Conservation (phyloP, 1,284 basidiomycete genomes). For the Sphaerobolus stellatus region DNA sequence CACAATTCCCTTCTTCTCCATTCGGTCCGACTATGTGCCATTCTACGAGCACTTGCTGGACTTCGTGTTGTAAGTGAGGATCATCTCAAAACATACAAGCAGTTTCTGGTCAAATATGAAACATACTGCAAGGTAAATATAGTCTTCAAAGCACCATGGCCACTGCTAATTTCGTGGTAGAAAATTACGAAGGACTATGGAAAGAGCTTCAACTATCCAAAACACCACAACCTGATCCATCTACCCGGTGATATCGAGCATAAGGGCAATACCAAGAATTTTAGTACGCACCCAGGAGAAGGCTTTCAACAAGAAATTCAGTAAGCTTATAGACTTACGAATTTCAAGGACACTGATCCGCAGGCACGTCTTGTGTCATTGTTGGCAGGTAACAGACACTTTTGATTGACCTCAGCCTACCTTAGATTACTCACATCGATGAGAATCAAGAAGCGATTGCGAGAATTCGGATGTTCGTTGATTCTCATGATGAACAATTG, state of each 20-base stretch:
- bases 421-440: neutral
- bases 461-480: neutral
- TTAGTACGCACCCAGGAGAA: neutral
- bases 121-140: neutral
- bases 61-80: neutral
- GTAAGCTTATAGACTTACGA: neutral
- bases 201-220: neutral
- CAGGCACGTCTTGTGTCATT: neutral
- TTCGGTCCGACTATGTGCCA: neutral
- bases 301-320: neutral
- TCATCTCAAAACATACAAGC: neutral
- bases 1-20: neutral
- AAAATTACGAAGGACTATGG: neutral
- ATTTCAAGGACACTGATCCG: neutral
- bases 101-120: neutral
- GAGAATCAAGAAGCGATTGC: neutral
- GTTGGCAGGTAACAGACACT: neutral
- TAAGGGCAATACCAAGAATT: neutral
- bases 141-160: neutral
- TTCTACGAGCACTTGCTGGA: neutral
- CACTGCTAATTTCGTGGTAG: neutral
- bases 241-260: neutral
- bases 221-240: neutral
- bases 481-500: neutral
- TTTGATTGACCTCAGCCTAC: neutral